Base-by-base conservation (phyloP, 768 basidiomycete species). In the Mycena indigotica region DNA sequence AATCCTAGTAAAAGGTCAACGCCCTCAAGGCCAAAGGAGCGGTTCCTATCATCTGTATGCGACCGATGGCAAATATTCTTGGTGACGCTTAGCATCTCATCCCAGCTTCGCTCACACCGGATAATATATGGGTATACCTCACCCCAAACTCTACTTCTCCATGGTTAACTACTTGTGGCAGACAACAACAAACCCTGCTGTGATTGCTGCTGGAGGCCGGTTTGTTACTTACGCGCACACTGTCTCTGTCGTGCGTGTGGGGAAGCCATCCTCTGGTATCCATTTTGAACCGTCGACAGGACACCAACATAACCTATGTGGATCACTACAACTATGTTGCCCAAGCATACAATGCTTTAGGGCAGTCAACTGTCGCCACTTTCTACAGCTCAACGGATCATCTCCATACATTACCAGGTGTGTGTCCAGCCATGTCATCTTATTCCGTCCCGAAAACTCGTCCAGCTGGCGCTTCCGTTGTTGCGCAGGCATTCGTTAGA, bases 321-420 rank as follows among this genome's bases (percentile, higher is more conserved):
- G 69, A 74, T 57, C 75, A 76, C 54, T 73, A 64, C 52, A 58
- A 57, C 19, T 72, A 73, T 50, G 61, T 66, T 15, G 68, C 70
- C 41, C 41, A 44, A 21, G 41, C 41, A 6, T 44, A 44, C 41
- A 23, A 44, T 23, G n/a, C 62, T 15, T 62, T 74, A 23, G 74
- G 74, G n/a, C 40, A 67, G 54, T 63, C 69, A 1, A 46, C 38
- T 40, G 44, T 46, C 41, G 15, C 63, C 29, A 61, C 68, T 12
- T 76, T 65, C 56, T 75, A 68, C 60, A 26, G 24, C 24, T 73
- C 73, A 15, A 67, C 65, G 28, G 75, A 76, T 51, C 75, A 76
- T 53, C 69, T 70, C 5, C 75, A 76, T 49, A 76, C 73, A 2
- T 69, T 39, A 16, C 24, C 66, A 6, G 65, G 8, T 44, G 21